Evolutionary conservation across 106 monocot genomes (phyloP).

Genomic region (Platanthera guangdongensis): DNA sequence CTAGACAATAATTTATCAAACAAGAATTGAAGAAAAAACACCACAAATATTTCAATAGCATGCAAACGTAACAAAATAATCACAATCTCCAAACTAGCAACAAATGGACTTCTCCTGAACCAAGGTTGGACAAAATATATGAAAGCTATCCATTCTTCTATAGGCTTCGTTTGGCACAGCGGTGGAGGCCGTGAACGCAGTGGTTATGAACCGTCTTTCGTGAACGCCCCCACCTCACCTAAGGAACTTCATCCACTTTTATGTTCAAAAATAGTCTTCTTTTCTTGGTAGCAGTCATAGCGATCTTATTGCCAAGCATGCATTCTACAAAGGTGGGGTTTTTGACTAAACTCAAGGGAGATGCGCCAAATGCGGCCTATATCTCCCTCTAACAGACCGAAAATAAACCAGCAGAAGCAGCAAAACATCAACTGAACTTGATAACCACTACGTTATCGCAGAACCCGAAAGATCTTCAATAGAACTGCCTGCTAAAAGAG

Average conservation of each 20-base stretch:
- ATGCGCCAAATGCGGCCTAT: not conserved
- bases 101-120: not conserved
- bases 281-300: too few relatives aligned
- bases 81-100: not conserved
- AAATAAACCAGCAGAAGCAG: not conserved
- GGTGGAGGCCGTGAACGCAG: too few relatives aligned
- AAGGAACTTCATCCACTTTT: too few relatives aligned
- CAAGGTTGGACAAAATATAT: not conserved
- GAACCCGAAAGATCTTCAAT: not conserved
- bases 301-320: too few relatives aligned
- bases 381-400: not conserved
- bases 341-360: too few relatives aligned
- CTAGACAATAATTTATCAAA: not conserved
- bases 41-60: not conserved
- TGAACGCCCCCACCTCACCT: too few relatives aligned
- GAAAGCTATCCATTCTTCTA: not conserved
- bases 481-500: not conserved
- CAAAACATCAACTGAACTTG: not conserved
- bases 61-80: not conserved
- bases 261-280: too few relatives aligned
- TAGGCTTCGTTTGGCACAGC: too few relatives aligned
- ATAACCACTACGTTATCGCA: not conserved
- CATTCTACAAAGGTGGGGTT: too few relatives aligned
- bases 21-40: not conserved
- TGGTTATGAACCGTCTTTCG: too few relatives aligned